These are phyloP conservation scores for Hydnomerulius pinastri DNA, from an alignment of 768 basidiomycete species.

Conservation along the genomic window DNA sequence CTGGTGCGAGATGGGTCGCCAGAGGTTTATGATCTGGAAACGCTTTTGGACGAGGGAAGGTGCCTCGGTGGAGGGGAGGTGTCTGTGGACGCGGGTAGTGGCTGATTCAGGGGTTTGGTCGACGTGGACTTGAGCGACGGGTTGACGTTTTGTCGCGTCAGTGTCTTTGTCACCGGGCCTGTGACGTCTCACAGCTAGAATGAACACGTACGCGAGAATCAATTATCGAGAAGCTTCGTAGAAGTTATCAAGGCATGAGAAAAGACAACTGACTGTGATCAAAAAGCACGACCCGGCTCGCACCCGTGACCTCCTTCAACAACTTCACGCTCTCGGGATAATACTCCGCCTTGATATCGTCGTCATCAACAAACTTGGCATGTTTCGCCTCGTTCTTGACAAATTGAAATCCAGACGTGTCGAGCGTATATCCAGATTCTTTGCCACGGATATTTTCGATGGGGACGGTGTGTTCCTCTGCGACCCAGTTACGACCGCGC, in stretches of 20 bases:
- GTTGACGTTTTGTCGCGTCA: slow-evolving; percentile 42
- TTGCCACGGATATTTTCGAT: slow-evolving; percentile 59
- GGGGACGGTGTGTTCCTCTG: slow-evolving; percentile 30
- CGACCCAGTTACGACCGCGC: slow-evolving; percentile 38
- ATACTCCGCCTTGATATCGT: slow-evolving; percentile 54
- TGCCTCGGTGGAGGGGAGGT: slow-evolving; percentile 49
- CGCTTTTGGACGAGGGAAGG: slow-evolving; percentile 45
- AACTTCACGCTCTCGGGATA: slow-evolving; percentile 62
- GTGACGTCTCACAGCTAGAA: slow-evolving; percentile 48
- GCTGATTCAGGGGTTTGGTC: slow-evolving; percentile 53
- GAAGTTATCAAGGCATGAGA: too few relatives aligned
- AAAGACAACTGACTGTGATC: slow-evolving; percentile 56
- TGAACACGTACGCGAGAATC: too few relatives aligned
- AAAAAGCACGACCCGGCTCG: slow-evolving; percentile 60
- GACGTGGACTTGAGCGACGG: slow-evolving; percentile 43
- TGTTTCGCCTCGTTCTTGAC: slow-evolving; percentile 41
- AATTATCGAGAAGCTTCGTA: too few relatives aligned
- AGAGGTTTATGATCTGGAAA: slow-evolving; percentile 62
- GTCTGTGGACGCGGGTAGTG: slow-evolving; percentile 48
- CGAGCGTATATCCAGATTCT: slow-evolving; percentile 46
- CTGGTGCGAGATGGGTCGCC: slow-evolving; percentile 54
- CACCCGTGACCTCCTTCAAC: slow-evolving; percentile 61
- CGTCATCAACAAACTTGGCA: slow-evolving; percentile 50
- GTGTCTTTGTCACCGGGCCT: slow-evolving; percentile 40
- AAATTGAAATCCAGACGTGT: slow-evolving; percentile 55